Evolutionary conservation across 129 eudicot species (phyloP).

Genomic region (Ambrosia artemisiifolia): DNA sequence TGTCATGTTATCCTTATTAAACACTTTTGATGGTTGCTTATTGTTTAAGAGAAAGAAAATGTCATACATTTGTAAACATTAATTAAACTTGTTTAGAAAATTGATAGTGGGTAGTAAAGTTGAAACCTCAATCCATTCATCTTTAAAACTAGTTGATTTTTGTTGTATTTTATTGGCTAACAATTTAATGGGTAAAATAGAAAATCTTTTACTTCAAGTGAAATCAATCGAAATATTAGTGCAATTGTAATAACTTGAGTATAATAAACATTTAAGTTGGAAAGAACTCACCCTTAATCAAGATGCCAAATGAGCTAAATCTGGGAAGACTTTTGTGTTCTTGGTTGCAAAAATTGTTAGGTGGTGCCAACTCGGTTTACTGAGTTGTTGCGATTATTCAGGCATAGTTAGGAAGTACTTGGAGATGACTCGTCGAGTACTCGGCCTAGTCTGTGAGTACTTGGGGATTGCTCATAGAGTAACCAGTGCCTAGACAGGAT

Average conservation of each 20-base stretch:
- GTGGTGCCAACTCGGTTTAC: no score
- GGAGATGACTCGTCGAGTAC: no score
- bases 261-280: no score
- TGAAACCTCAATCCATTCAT: neutral
- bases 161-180: neutral
- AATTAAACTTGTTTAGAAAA: neutral
- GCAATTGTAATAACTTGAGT: neutral
- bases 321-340: no score
- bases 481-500: no score
- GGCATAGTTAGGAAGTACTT: no score
- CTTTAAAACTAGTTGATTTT: neutral
- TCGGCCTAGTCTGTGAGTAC: no score
- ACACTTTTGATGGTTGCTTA: conserved; percentile 19
- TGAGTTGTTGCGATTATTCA: no score
- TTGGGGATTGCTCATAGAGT: no score
- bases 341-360: no score
- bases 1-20: conserved; percentile 15
- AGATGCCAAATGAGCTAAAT: no score
- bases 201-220: neutral
- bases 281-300: no score
- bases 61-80: neutral
- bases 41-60: conserved; percentile 4
- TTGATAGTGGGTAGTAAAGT: neutral
- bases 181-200: neutral
- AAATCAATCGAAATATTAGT: neutral